Evolutionary conservation across 2,329 filamentous ascomycete species (phyloP), one percentile per base, ranked within the genome.

Genomic region (Dothidotthia symphoricarpi): DNA sequence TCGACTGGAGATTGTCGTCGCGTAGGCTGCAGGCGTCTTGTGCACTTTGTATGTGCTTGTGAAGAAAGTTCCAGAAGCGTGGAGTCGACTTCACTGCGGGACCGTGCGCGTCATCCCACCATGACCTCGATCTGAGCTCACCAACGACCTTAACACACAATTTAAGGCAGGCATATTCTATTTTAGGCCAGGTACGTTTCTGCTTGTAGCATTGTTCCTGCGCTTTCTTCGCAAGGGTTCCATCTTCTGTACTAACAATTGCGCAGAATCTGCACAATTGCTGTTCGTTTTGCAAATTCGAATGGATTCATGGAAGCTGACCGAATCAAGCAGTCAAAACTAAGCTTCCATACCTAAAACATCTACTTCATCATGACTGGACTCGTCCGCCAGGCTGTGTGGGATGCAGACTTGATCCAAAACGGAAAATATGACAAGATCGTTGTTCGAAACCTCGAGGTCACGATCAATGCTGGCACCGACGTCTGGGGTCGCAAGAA

Each of bases 401-500:
- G 53, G 51, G 34, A 53, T 10, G 54, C 53, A 3, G 40, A 57
- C 26, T 34, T 56, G 4, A 53, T 50, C 19, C 42, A 41, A 22
- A 43, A 52, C 24, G 55, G 47, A 12, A 46, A 50, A 15, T 53
- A 48, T 10, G 68, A 72, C 49, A 66, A 57, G 34, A 77, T 89
- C 48, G 73, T 73, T 25, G 75, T 88, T 40, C 73, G 71, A 34
- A 81, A 86, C 54, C 76, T 89, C 1, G 71, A 77, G 43, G 70
- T 78, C 39, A 74, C 66, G 7, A 72, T 81, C 42, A 66, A 69
- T 47, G 79, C 75, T n/a, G 78, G 75, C 16, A 72, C 72, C 24
- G 84, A 88, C 60, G 83, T 82, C 31, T 88, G 85, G 85, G 81
- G 81, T 38, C 76, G 84, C 3, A 63, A 69, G 34, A 79, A 77